Percentiles rank a stretch among this genome's conserved stretches.
phyloP scores from a whole-genome alignment of 2,329 filamentous ascomycete genomes.

The Akanthomyces lecanii region DNA sequence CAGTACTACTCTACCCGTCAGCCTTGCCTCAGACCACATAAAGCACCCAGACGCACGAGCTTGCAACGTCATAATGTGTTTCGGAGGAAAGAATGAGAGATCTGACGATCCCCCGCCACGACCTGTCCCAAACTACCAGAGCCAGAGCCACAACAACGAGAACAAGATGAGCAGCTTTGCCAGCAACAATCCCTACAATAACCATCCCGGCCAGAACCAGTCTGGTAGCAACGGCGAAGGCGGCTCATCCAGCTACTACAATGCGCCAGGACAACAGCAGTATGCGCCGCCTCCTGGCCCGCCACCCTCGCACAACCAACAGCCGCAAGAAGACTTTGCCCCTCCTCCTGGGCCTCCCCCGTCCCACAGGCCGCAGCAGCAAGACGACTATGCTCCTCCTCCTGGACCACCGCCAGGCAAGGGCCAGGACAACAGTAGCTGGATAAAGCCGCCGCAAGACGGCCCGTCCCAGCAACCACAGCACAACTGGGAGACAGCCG shows the following conservation, averaged over 20 bases:
- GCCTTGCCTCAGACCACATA: background rate
- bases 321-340: constrained; percentile 22
- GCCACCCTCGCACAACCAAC: constrained; percentile 24
- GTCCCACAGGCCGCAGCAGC: constrained; percentile 2
- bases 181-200: constrained; percentile 17
- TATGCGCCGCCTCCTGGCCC: constrained; percentile 31
- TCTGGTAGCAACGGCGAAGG: background rate
- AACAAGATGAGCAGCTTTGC: constrained; percentile 15
- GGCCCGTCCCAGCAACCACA: constrained; percentile 29
- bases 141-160: constrained; percentile 17
- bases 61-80: constrained; percentile 41
- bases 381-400: constrained; percentile 30
- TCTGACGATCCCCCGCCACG: constrained; percentile 38
- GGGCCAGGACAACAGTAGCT: constrained; percentile 1
- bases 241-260: background rate
- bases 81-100: constrained; percentile 41
- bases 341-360: constrained; percentile 31
- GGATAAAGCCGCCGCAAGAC: constrained; percentile 24
- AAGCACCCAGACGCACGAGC: background rate
- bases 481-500: constrained; percentile 67
- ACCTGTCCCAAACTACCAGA: constrained; percentile 30
- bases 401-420: constrained; percentile 28
- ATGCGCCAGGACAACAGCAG: constrained; percentile 2
- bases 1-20: background rate
- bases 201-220: constrained; percentile 16